Conservation (phyloP, 495 filamentous ascomycete species). For the Aspergillus heteromorphus region DNA sequence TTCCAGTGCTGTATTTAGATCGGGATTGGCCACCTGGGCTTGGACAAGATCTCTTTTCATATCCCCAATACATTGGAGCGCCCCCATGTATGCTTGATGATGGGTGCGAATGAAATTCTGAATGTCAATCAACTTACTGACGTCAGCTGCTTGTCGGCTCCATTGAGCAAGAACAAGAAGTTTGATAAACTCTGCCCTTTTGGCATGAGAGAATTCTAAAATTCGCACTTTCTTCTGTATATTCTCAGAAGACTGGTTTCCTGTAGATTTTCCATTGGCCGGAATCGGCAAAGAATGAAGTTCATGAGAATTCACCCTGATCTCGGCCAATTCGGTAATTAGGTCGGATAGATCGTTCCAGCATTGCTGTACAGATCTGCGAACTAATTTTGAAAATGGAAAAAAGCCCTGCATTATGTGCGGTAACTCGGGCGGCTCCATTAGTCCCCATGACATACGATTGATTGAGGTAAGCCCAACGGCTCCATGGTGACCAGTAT, state of each 20-base stretch:
- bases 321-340: conserved; percentile 63
- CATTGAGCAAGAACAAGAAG: conserved; percentile 81
- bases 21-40: conserved; percentile 74
- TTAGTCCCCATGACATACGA: neutral
- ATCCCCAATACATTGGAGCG: conserved; percentile 57
- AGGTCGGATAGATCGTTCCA: conserved; percentile 68
- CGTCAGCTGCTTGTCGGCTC: conserved; percentile 69
- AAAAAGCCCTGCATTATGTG: conserved; percentile 75
- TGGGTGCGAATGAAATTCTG: conserved; percentile 63
- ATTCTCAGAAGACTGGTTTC: conserved; percentile 61
- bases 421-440: conserved; percentile 61
- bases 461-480: conserved; percentile 5
- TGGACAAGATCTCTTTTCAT: conserved; percentile 61
- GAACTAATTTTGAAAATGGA: conserved; percentile 62
- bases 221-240: conserved; percentile 72
- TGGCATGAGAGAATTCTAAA: conserved; percentile 62
- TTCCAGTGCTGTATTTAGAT: conserved; percentile 83
- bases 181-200: conserved; percentile 78
- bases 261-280: conserved; percentile 47
- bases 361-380: conserved; percentile 73
- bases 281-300: conserved; percentile 18
- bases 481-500: conserved; percentile 9
- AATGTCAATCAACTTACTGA: conserved; percentile 81
- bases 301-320: conserved; percentile 46
- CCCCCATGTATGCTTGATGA: conserved; percentile 48